A percentile compares a stretch with the other conserved stretches of the same genome.
These are phyloP conservation scores for Trifolium subterraneum DNA, from an alignment of 306 rosid genomes.

Conservation along the genomic window DNA sequence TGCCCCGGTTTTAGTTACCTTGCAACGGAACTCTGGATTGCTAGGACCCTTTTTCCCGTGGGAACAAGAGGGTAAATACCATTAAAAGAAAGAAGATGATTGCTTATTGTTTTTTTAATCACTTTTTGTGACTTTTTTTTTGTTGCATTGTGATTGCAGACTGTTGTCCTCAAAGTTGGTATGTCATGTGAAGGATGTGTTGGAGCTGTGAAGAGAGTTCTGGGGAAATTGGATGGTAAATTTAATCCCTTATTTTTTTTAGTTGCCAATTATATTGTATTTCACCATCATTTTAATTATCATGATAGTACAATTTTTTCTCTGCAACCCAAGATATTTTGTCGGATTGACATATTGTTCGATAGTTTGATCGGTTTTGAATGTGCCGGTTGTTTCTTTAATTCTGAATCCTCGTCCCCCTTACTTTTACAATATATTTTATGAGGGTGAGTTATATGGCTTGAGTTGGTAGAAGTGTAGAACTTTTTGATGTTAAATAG, in stretches of 20 bases:
- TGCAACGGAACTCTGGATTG: too few species aligned
- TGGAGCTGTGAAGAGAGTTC: slow-evolving; percentile 95
- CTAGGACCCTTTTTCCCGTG: too few species aligned
- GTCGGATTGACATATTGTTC: not conserved
- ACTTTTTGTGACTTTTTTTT: not conserved
- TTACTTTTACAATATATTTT: slow-evolving; percentile 13
- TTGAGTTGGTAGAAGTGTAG: slow-evolving; percentile 2
- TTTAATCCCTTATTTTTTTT: slow-evolving; percentile 1
- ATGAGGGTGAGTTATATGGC: not conserved
- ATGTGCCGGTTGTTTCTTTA: slow-evolving; percentile 5
- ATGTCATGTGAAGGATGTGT: slow-evolving; percentile 97
- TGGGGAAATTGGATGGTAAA: slow-evolving; percentile 90
- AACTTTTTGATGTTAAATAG: slow-evolving; percentile 12
- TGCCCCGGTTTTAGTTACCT: too few species aligned
- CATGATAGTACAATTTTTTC: not conserved
- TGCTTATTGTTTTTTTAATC: not conserved
- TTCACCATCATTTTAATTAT: slow-evolving; percentile 18
- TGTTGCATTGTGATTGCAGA: slow-evolving; percentile 55
- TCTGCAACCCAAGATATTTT: not conserved
- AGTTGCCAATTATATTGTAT: slow-evolving; percentile 10
- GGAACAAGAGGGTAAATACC: too few species aligned
- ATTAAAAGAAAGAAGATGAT: not conserved
- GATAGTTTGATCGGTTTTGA: not conserved
- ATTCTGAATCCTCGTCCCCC: not conserved
- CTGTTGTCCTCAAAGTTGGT: slow-evolving; percentile 88